Evolutionary conservation across 2,329 filamentous ascomycete species (phyloP).

Genomic region (Cladosporium sp.): DNA sequence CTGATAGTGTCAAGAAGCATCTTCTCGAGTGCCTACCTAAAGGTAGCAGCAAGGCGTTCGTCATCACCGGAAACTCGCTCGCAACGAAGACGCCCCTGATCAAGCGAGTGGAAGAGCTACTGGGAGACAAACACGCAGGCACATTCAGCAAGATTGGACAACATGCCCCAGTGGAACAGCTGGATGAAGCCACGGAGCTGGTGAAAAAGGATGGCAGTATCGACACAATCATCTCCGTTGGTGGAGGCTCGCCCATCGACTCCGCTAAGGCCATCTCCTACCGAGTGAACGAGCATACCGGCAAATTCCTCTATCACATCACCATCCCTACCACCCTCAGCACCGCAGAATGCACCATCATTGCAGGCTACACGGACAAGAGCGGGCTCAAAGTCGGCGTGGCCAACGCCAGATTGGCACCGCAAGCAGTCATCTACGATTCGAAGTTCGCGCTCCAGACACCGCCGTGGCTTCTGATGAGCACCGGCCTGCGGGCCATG

Average conservation of each 20-base stretch:
- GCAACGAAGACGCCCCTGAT: conserved; percentile 49
- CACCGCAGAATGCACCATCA: conserved; percentile 50
- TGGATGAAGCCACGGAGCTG: conserved; percentile 46
- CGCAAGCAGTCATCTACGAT: conserved; percentile 50
- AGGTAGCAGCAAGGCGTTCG: conserved; percentile 48
- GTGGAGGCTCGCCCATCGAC: conserved; percentile 52
- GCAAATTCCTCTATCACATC: conserved; percentile 41
- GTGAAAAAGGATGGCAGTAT: conserved; percentile 41
- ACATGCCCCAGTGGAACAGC: conserved; percentile 49
- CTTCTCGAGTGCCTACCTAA: conserved; percentile 41
- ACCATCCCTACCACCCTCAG: conserved; percentile 46
- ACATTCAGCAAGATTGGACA: conserved; percentile 51
- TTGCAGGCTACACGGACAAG: conserved; percentile 46
- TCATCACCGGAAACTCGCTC: conserved; percentile 50
- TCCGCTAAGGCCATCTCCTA: conserved; percentile 43
- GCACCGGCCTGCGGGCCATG: conserved; percentile 48
- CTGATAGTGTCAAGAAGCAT: conserved; percentile 41
- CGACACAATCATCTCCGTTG: conserved; percentile 51
- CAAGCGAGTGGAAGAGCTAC: conserved; percentile 43
- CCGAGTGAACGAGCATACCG: conserved; percentile 35
- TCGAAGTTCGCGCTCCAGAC: conserved; percentile 46
- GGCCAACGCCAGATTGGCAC: conserved; percentile 36
- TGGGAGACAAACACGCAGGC: conserved; percentile 44
- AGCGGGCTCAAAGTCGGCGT: conserved; percentile 47
- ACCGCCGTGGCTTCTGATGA: conserved; percentile 44